These are phyloP conservation scores for Domatiomyces globalis DNA, from an alignment of 2,329 filamentous ascomycete species.

Conservation along the genomic window DNA sequence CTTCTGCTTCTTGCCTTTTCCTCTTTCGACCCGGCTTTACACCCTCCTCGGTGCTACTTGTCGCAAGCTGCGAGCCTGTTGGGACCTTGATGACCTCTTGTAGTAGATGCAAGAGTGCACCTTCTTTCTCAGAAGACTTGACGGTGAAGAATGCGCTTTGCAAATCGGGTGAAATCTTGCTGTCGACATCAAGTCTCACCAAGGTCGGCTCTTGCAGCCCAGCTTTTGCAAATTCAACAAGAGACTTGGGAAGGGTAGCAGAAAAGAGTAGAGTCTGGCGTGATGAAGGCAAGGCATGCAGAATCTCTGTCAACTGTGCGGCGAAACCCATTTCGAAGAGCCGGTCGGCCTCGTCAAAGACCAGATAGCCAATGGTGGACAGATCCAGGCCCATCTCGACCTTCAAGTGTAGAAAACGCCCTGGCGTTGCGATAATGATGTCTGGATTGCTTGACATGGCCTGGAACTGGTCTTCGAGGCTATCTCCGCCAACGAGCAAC, in stretches of 20 bases:
- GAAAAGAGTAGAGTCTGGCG: constrained; percentile 91
- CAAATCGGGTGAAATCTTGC: constrained; percentile 91
- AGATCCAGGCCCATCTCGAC: constrained; percentile 90
- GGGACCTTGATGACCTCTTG: constrained; percentile 91
- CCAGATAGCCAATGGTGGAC: constrained; percentile 82
- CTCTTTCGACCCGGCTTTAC: constrained; percentile 31
- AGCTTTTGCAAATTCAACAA: constrained; percentile 90
- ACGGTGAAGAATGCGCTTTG: constrained; percentile 89
- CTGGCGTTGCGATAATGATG: constrained; percentile 91
- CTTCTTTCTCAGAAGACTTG: constrained; percentile 88
- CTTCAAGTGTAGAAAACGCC: constrained; percentile 89
- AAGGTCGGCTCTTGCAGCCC: constrained; percentile 85
- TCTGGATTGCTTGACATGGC: constrained; percentile 91
- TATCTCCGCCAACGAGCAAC: constrained; percentile 85
- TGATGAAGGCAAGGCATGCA: constrained; percentile 68
- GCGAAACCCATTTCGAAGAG: constrained; percentile 99
- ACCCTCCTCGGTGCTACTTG: constrained; percentile 38
- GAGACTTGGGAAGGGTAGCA: constrained; percentile 79
- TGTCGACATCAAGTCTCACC: constrained; percentile 81
- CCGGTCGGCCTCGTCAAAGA: constrained; percentile 94
- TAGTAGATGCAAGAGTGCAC: constrained; percentile 73
- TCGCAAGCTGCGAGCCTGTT: constrained; percentile 32
- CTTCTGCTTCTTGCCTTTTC: constrained; percentile 37
- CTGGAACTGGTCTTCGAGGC: constrained; percentile 84
- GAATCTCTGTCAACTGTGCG: constrained; percentile 79